Evolutionary conservation across 1,139 yeast species (phyloP), one percentile per base, ranked within the genome.

Genomic region (Magnusiomyces sp.): DNA sequence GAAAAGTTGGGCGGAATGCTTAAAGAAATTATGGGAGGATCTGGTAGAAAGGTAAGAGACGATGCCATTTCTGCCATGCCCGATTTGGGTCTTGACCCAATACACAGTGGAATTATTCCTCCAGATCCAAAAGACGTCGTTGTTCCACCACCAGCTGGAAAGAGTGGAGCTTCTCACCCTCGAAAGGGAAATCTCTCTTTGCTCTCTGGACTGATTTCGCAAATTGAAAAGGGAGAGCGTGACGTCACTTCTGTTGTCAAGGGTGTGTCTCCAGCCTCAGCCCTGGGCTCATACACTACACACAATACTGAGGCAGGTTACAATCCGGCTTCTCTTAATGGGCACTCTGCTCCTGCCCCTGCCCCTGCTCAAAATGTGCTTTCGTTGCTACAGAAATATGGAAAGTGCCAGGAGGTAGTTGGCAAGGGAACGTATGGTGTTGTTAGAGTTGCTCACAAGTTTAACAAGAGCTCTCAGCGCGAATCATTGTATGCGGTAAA

Each of bases 361-460:
- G 62, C 58, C 59, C 62, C 59, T 60, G 57, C 43, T 50, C 54
- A 20, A 44, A 53, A 49, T 5, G 49, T 55, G 27, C 55, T 60
- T 47, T 65, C 77, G 14, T 73, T 81, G 59, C 73, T 73, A 23
- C 83, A 83, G 51, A 78, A 86, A 59, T 88, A 88, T 63, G 96
- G 96, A 31, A 73, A 77, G 46, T 82, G 90, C 56, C 86, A 79
- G 60, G 89, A 83, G 55, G 79, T 87, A 23, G 77, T 89, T 49
- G 97, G 96, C 14, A 77, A 80, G 50, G 95, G 95, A 23, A 80
- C 95, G 0, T 89, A 83, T 67, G 97, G 97, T 23, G 78, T 84
- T 38, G 95, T 88, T 19, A 75, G 92, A 55, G 75, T 88, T 56
- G 71, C 92, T 49, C 81, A 81, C 71, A 72, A 78, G 67, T 67